Evolutionary conservation across 2,329 filamentous ascomycete species (phyloP).

Genomic region (Fusarium pilosicola): DNA sequence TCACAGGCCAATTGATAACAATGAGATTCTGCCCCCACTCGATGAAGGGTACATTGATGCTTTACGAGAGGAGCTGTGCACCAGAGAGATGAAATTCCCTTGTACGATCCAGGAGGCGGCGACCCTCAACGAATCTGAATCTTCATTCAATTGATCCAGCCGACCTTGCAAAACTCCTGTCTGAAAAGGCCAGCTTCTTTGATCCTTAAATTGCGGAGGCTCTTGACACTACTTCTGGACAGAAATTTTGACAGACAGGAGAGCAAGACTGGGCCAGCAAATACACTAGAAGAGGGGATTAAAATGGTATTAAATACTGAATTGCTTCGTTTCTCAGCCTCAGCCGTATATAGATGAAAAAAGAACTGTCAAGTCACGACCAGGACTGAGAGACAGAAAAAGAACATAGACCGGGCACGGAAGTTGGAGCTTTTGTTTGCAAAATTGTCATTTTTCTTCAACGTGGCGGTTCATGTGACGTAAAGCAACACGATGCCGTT

Average conservation of each 20-base stretch:
- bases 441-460: background rate
- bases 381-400: background rate
- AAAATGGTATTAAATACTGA: background rate
- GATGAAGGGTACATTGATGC: background rate
- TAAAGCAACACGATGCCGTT: background rate
- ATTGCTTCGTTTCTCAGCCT: background rate
- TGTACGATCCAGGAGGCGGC: background rate
- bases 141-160: background rate
- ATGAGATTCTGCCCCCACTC: background rate
- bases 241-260: no score
- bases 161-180: background rate
- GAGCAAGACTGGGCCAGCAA: background rate
- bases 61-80: constrained; percentile 4
- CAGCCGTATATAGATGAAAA: background rate
- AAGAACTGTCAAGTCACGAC: background rate
- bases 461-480: background rate
- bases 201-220: background rate
- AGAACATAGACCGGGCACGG: background rate
- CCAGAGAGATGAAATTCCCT: background rate
- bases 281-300: background rate
- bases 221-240: background rate
- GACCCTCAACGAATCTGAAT: background rate
- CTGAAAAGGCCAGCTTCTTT: background rate
- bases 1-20: background rate
- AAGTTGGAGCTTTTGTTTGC: background rate